These are phyloP conservation scores for Aplosporella prunicola DNA, from an alignment of 2,329 filamentous ascomycete species.

Conservation along the genomic window DNA sequence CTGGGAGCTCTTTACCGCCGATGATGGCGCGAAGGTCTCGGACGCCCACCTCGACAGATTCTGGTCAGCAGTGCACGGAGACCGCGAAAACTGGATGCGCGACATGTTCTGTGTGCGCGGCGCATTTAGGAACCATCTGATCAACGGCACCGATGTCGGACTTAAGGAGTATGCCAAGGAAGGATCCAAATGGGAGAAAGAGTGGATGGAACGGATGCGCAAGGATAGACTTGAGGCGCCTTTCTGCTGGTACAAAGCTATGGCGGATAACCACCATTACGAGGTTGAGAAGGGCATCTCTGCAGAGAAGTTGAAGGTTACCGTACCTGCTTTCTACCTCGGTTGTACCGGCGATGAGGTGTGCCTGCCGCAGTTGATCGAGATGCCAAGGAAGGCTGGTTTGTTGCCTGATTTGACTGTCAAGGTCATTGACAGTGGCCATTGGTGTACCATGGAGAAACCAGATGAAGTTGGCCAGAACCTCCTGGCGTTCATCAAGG, in stretches of 20 bases:
- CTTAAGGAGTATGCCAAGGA: slow-evolving; percentile 26
- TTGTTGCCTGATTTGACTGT: slow-evolving; percentile 25
- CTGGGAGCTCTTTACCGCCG: slow-evolving; percentile 38
- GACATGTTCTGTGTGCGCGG: slow-evolving; percentile 29
- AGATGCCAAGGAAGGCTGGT: slow-evolving; percentile 17
- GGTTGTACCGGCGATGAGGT: slow-evolving; percentile 26
- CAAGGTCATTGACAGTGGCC: slow-evolving; percentile 23
- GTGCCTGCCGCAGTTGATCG: slow-evolving; percentile 23
- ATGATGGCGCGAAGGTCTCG: slow-evolving; percentile 32
- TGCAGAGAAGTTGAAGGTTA: slow-evolving; percentile 17
- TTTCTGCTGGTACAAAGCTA: slow-evolving; percentile 30
- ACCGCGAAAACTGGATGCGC: slow-evolving; percentile 23
- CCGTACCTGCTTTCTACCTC: slow-evolving; percentile 31
- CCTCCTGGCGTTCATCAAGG: slow-evolving; percentile 17
- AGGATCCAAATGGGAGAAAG: slow-evolving; percentile 21
- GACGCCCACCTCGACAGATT: slow-evolving; percentile 30
- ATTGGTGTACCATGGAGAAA: slow-evolving; percentile 29
- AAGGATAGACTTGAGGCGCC: slow-evolving; percentile 27
- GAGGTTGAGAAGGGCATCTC: slow-evolving; percentile 21
- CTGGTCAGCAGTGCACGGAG: slow-evolving; percentile 27
- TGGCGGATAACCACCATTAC: slow-evolving; percentile 18
- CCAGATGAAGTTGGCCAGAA: slow-evolving; percentile 20
- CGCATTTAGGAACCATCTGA: slow-evolving; percentile 24
- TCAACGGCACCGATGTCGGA: slow-evolving; percentile 7
- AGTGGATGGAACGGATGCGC: slow-evolving; percentile 26